Base-by-base conservation (phyloP, 202 grass and related monocot genomes). In the Saccharum hybrid region DNA sequence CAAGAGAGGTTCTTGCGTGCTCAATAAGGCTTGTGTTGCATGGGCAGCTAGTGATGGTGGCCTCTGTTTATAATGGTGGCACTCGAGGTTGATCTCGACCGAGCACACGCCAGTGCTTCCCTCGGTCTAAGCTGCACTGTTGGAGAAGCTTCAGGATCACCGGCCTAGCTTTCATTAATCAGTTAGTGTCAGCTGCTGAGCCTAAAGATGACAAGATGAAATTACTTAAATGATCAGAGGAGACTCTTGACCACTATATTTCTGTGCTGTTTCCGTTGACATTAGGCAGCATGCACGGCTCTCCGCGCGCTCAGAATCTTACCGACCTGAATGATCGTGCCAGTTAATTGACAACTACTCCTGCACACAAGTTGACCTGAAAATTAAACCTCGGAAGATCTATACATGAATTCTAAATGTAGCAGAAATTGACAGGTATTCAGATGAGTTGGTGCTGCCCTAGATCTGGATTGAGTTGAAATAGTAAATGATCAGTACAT, bases 51-150 rank as follows among this genome's bases (percentile, higher is more conserved):
- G 19, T 46, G 13, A 9, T 14, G 26, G 12, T 7, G 60, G 38
- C 61, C 1, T 77, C 37, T 72, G 72, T 83, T 79, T 88, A 88
- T 88, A 88, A 22, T 37, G 33, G 33, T 54, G 0, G 33, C 14
- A 43, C 9, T 28, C 30, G 5, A 36, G 31, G 33, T 75, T 38
- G 36, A 42, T 28, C 3, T 42, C 37, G 2, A 13, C 61, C 18
- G 43, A 63, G 28, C 5, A 49, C 5, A 64, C 0, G 26, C 5
- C 66, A 51, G 19, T 19, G 63, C 67, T 51, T 37, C 43, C 43
- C 2, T 22, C 16, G 3, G 23, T 51, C 62, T 51, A 45, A 67
- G 52, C 15, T 51, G 13, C 48, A 5, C 48, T 16, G 42, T 13
- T 52, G 28, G 10, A 36, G 10, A 51, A 52, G 16, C 28, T 66